Conservation (phyloP, 352 stramenopile genomes). For the Globisporangium radiosum region DNA sequence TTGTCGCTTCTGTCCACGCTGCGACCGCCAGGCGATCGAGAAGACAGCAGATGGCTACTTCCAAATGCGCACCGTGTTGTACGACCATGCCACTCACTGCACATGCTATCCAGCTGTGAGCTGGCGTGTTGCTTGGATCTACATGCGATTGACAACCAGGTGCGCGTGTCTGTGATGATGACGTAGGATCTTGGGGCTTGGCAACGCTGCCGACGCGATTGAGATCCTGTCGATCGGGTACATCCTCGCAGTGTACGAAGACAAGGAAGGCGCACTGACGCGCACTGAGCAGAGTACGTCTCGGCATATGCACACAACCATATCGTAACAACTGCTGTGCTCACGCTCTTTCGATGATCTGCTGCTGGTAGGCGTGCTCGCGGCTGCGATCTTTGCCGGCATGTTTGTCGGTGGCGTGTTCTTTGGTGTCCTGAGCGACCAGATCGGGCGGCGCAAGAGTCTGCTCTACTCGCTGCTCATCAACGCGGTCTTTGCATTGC, state of each 20-base stretch:
- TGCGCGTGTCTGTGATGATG: not conserved
- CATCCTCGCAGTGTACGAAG: slow-evolving; percentile 82
- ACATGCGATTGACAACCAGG: no score
- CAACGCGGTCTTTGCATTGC: slow-evolving; percentile 68
- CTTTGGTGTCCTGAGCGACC: slow-evolving; percentile 71
- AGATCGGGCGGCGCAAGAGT: slow-evolving; percentile 61
- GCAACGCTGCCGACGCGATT: slow-evolving; percentile 86
- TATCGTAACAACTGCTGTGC: not conserved
- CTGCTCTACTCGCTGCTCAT: slow-evolving; percentile 74
- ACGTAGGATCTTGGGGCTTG: slow-evolving; percentile 64
- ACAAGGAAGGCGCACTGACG: slow-evolving; percentile 56
- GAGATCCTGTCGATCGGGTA: slow-evolving; percentile 90
- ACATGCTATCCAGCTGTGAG: not conserved
- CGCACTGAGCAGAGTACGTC: slow-evolving; percentile 43
- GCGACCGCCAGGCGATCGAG: slow-evolving; percentile 32
- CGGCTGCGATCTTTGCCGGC: slow-evolving; percentile 83
- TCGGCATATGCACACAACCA: not conserved
- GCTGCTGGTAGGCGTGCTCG: slow-evolving; percentile 49
- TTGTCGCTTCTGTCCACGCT: not conserved
- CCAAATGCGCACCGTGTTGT: slow-evolving; percentile 62
- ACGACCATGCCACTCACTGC: slow-evolving; percentile 9
- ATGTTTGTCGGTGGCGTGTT: slow-evolving; percentile 87
- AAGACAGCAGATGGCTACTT: slow-evolving; percentile 57
- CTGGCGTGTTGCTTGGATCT: no score
- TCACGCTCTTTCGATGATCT: not conserved